Evolutionary conservation across 2,329 filamentous ascomycete species (phyloP).

Genomic region (Ophiosphaerella narmari): DNA sequence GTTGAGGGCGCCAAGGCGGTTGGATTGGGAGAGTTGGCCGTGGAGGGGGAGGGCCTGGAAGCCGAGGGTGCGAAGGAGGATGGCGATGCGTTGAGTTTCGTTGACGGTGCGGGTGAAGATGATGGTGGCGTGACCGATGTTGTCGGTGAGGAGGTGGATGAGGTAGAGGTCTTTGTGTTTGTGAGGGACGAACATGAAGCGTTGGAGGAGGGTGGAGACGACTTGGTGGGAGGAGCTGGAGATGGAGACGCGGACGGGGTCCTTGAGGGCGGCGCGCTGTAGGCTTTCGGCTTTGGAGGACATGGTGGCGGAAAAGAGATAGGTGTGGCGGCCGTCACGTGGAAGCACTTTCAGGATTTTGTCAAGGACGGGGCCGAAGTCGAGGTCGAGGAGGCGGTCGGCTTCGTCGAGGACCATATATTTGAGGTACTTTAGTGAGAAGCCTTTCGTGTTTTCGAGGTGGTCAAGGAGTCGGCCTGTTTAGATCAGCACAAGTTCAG

Average conservation of each 20-base stretch:
- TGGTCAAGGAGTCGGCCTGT: constrained; percentile 79
- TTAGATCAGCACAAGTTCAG: too few species aligned
- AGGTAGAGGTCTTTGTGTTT: constrained; percentile 89
- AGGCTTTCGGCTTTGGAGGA: constrained; percentile 90
- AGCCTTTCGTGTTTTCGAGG: constrained; percentile 94
- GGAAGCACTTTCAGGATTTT: constrained; percentile 91
- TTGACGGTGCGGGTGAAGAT: constrained; percentile 92
- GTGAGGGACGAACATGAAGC: constrained; percentile 76
- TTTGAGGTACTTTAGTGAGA: constrained; percentile 79
- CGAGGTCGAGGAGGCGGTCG: constrained; percentile 87
- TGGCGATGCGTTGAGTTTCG: constrained; percentile 83
- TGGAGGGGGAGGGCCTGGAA: constrained; percentile 92
- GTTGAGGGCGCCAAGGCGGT: constrained; percentile 82
- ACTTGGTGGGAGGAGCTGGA: constrained; percentile 86
- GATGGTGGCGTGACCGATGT: constrained; percentile 82
- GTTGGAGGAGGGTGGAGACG: constrained; percentile 84
- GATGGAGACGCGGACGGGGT: constrained; percentile 82
- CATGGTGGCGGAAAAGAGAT: constrained; percentile 91
- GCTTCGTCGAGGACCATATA: constrained; percentile 96
- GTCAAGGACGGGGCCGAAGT: constrained; percentile 90
- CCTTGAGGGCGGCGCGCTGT: constrained; percentile 84
- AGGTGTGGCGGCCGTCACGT: constrained; percentile 62
- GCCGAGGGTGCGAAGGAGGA: constrained; percentile 80
- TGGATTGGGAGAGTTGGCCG: constrained; percentile 85
- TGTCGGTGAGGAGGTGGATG: constrained; percentile 83